A percentile compares a stretch with the other conserved stretches of the same genome.
phyloP scores from a whole-genome alignment of 2,329 filamentous ascomycete species.

The Ceratocystiopsis minuta region DNA sequence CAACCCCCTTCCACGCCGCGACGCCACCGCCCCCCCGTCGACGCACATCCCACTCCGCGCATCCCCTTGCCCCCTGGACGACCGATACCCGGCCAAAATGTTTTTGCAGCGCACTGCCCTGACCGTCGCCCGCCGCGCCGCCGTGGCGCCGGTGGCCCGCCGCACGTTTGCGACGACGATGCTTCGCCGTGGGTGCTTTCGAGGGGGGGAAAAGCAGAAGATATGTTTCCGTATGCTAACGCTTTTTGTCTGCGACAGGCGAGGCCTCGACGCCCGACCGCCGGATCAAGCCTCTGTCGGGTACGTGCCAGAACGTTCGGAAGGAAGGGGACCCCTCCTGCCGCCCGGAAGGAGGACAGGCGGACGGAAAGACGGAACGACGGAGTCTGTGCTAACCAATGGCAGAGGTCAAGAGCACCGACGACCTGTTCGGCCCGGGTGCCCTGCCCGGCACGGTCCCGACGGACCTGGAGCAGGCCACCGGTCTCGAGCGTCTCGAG shows the following conservation, averaged over 20 bases:
- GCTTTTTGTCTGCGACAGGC: not conserved
- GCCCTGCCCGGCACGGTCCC: slow-evolving; percentile 67
- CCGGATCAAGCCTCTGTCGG: slow-evolving; percentile 1
- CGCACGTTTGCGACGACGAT: slow-evolving; percentile 43
- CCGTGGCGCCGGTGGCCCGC: slow-evolving; percentile 32
- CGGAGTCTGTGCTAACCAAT: slow-evolving; percentile 7
- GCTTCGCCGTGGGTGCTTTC: slow-evolving; percentile 35
- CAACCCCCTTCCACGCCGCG: too few relatives aligned
- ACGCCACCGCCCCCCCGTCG: not conserved
- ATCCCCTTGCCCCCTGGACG: too few relatives aligned
- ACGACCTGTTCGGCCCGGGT: slow-evolving; percentile 77
- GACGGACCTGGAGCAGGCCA: slow-evolving; percentile 87
- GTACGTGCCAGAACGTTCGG: not conserved
- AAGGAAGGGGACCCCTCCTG: slow-evolving; percentile 1
- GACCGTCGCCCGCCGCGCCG: slow-evolving; percentile 41
- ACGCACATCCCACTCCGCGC: too few relatives aligned
- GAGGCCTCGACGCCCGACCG: not conserved
- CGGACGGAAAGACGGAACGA: too few relatives aligned
- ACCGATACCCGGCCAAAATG: slow-evolving; percentile 21
- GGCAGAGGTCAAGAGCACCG: slow-evolving; percentile 62
- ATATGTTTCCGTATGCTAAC: too few relatives aligned
- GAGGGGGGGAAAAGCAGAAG: not conserved
- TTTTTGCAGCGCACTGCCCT: slow-evolving; percentile 46
- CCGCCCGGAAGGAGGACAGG: too few relatives aligned
- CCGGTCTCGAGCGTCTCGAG: slow-evolving; percentile 95